Conservation (phyloP, 345 rosid genomes). For the Ceriops tagal region DNA sequence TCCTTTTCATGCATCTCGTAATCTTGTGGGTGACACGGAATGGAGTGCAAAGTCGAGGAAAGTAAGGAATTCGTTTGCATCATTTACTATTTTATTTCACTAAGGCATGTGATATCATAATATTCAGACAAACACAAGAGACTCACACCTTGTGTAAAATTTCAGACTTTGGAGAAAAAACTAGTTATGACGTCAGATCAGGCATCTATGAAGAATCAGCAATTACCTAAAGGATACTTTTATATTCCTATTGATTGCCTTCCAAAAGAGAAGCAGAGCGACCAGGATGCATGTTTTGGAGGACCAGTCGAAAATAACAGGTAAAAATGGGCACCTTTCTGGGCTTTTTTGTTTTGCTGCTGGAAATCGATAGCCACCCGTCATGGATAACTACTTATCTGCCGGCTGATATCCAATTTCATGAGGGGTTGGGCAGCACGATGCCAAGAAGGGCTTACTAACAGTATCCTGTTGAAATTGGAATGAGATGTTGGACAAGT, state of each 20-base stretch:
- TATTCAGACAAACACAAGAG: too few species aligned
- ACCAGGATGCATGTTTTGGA: constrained; percentile 38
- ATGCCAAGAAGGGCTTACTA: too few species aligned
- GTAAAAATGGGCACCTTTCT: constrained; percentile 19
- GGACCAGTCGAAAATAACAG: constrained; percentile 45
- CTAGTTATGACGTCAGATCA: constrained; percentile 96
- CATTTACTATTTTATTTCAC: too few species aligned
- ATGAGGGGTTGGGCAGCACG: too few species aligned
- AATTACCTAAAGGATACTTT: constrained; percentile 85
- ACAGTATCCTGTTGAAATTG: too few species aligned
- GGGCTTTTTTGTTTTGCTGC: constrained; percentile 5
- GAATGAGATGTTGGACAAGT: constrained; percentile 4
- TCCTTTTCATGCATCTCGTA: constrained; percentile 52
- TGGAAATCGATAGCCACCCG: background rate
- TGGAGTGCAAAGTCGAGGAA: constrained; percentile 58
- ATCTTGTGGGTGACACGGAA: constrained; percentile 58
- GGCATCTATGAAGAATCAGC: constrained; percentile 86
- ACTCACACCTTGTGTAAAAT: constrained; percentile 35
- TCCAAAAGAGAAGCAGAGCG: constrained; percentile 60
- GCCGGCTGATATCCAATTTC: too few species aligned
- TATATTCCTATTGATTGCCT: constrained; percentile 81
- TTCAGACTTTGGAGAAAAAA: constrained; percentile 83
- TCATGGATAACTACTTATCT: too few species aligned
- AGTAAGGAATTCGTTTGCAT: constrained; percentile 31
- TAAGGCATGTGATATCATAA: too few species aligned